Base-by-base conservation (phyloP, 2,329 filamentous ascomycete species). In the Botrytis medusae region DNA sequence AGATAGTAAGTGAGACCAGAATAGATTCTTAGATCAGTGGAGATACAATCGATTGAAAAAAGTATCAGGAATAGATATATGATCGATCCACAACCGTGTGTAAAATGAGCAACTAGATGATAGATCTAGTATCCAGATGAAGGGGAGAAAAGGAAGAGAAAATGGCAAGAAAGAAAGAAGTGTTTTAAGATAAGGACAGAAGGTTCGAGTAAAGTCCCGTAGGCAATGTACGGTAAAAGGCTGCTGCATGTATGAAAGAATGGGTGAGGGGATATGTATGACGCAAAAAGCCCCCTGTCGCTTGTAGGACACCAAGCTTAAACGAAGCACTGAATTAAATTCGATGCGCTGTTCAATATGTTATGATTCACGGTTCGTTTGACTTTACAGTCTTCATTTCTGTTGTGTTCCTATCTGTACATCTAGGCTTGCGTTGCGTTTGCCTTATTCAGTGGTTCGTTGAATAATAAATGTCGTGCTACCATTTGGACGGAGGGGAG, bases 171-270 rank as follows among this genome's bases (percentile, higher is more conserved):
- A 70, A 8, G 54, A 37, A 72, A 60, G 70, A 44, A 14, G 25
- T 12, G 62, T 32, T 72, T 72, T 48, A 61, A 70, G 57, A 70
- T 72, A 72, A 57, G 51, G 51, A 57, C n/a, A 57, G 65, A 68
- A 68, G 8, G 37, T 68, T 44, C 22, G 62, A 68, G 42, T 46
- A 57, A 59, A 44, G 29, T 46, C 32, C 51, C 68, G 20, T 46
- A 42, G 18, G 46, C 14, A 29, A 29, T 34, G 60, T n/a, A 44
- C 34, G 44, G 34, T 10, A 71, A 48, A 63, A 54, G 63, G 69
- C 37, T 37, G 44, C 69, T 48, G 69, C 69, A 71, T 71, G 25
- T 48, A 34, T 22, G 68, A 37, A 37, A 44, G 14, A 48, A 51
- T 48, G 34, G 37, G 46, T 40, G 60, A 54, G 59, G 44, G 20